Evolutionary conservation across 371 early-diverging fungal genomes (phyloP), one percentile per base, ranked within the genome.

Genomic region (Actinomucor elegans): DNA sequence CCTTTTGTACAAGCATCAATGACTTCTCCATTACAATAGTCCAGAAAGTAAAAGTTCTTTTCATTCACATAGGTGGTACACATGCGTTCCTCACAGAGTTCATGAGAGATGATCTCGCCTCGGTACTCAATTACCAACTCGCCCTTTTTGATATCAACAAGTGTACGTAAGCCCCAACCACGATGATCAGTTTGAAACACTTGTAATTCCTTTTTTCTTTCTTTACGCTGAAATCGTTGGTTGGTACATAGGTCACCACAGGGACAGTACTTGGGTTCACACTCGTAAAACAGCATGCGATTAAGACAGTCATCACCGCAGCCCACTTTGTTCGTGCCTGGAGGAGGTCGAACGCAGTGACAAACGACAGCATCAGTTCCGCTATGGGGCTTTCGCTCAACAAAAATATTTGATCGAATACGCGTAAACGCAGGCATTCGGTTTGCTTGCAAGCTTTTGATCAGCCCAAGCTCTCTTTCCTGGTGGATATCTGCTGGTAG

Each of bases 121-220:
- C 88, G 80, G 68, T 95, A 94, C 63, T 97, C 95, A 47, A 89
- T 82, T 17, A 97, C 80, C 20, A 94, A 67, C 24, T 68, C 69
- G 26, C 84, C 89, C 34, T 76, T 72, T 44, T 71, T 66, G 29
- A 94, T 84, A 11, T 71, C 67, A 7, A 62, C 73, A 9, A 50
- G 44, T 1, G 93, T 86, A 43, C 84, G 84, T 28, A 94, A 74
- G 3, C 95, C 97, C 71, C 83, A 91, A 6, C 95, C 95, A 31
- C 92, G 80, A 23, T 70, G 68, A 3, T 66, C 57, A 1, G 84
- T 83, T 80, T 86, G 67, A 32, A 45, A 83, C 8, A 91, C 85
- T 57, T 85, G 76, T 5, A 91, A 69, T 37, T 79, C 71, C 32
- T 75, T 71, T 21, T 78, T 68, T 33, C 51, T 50, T 45, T 86